phyloP scores from a whole-genome alignment of 208 protist species.

The Acanthamoeba quina region DNA sequence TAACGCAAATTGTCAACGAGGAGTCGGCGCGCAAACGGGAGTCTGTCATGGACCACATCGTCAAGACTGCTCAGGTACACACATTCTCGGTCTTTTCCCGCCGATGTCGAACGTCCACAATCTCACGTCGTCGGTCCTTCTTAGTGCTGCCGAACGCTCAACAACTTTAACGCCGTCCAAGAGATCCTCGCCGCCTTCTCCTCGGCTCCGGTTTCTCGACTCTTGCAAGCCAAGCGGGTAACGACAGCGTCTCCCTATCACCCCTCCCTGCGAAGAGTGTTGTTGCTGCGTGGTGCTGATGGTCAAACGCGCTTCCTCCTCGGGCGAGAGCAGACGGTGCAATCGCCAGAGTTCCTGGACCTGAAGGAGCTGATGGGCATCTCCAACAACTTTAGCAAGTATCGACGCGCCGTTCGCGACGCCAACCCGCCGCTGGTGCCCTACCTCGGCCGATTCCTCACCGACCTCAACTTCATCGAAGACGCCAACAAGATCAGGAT shows the following conservation, averaged over 20 bases:
- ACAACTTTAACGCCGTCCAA: slow-evolving; percentile 74
- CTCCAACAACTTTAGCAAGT: slow-evolving; percentile 65
- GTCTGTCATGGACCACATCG: slow-evolving; percentile 32
- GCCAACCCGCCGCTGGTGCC: slow-evolving; percentile 73
- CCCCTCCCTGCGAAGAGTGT: neutral
- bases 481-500: slow-evolving; percentile 73
- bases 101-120: neutral
- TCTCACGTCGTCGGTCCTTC: neutral
- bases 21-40: slow-evolving; percentile 57
- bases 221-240: slow-evolving; percentile 69
- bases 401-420: slow-evolving; percentile 29
- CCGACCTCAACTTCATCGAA: slow-evolving; percentile 74
- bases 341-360: slow-evolving; percentile 54
- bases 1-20: slow-evolving; percentile 69
- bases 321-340: neutral
- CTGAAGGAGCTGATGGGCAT: slow-evolving; percentile 35
- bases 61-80: slow-evolving; percentile 64
- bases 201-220: slow-evolving; percentile 13
- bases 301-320: no score
- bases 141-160: slow-evolving; percentile 58
- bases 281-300: no score
- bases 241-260: neutral
- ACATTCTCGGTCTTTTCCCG: neutral
- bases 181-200: slow-evolving; percentile 68
- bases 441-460: slow-evolving; percentile 72